These are phyloP conservation scores for Nakazawaea peltata DNA, from an alignment of 805 yeast genomes.

Conservation along the genomic window DNA sequence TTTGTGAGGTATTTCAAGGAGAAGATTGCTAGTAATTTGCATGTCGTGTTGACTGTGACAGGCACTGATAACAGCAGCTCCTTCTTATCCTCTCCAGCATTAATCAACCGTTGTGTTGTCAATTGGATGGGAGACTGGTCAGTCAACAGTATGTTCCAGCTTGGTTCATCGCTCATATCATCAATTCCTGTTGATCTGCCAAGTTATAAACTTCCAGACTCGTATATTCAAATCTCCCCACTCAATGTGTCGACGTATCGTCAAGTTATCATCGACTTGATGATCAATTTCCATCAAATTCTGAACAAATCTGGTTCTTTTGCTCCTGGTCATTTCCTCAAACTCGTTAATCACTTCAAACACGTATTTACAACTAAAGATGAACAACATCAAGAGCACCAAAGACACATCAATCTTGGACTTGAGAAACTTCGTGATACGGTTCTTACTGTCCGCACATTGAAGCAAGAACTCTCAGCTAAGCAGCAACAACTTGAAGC, in stretches of 20 bases:
- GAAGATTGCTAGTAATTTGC: slow-evolving; percentile 64
- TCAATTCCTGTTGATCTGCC: slow-evolving; percentile 47
- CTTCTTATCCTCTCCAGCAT: slow-evolving; percentile 73
- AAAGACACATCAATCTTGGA: slow-evolving; percentile 67
- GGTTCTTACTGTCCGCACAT: slow-evolving; percentile 56
- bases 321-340: slow-evolving; percentile 51
- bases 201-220: slow-evolving; percentile 27
- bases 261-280: slow-evolving; percentile 37
- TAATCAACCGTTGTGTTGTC: slow-evolving; percentile 82
- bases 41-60: slow-evolving; percentile 67
- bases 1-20: slow-evolving; percentile 65
- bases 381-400: slow-evolving; percentile 48
- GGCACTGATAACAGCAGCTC: slow-evolving; percentile 29
- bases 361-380: slow-evolving; percentile 34
- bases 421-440: slow-evolving; percentile 71
- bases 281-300: slow-evolving; percentile 41
- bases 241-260: slow-evolving; percentile 16
- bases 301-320: too few species aligned
- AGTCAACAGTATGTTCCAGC: slow-evolving; percentile 33
- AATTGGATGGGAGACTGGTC: slow-evolving; percentile 90
- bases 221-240: slow-evolving; percentile 9
- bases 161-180: slow-evolving; percentile 33
- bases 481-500: slow-evolving; percentile 40
- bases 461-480: slow-evolving; percentile 44
- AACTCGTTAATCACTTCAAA: slow-evolving; percentile 38